phyloP scores from a whole-genome alignment of 2,329 filamentous ascomycete species.

The Penicillium sp. region DNA sequence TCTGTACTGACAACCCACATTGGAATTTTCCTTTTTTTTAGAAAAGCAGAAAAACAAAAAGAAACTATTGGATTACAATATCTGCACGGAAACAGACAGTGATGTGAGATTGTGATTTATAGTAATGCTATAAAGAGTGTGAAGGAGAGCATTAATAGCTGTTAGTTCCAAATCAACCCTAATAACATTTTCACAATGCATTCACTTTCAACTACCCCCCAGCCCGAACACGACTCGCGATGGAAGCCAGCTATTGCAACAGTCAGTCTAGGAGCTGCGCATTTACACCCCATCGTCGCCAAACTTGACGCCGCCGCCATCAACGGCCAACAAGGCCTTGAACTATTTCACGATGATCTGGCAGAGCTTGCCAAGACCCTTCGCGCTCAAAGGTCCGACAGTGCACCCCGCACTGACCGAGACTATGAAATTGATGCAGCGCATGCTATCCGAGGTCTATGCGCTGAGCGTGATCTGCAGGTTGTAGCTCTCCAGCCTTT shows the following conservation, averaged over 20 bases:
- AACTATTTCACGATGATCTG: conserved; percentile 69
- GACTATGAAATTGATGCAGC: conserved; percentile 60
- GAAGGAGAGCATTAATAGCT: neutral
- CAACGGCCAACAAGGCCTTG: conserved; percentile 58
- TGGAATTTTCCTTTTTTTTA: neutral
- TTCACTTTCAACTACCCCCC: conserved; percentile 16
- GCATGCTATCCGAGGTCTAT: conserved; percentile 52
- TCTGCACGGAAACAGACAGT: conserved; percentile 14
- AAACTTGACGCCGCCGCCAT: conserved; percentile 34
- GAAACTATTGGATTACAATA: conserved; percentile 2
- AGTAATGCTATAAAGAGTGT: neutral
- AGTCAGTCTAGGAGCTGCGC: conserved; percentile 19
- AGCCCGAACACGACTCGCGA: conserved; percentile 4
- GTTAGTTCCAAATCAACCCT: neutral
- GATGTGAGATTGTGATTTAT: neutral
- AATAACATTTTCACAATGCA: conserved; percentile 8
- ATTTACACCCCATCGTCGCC: conserved; percentile 18
- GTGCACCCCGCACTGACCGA: conserved; percentile 37
- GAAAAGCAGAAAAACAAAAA: neutral
- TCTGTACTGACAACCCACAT: neutral
- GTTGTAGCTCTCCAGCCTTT: conserved; percentile 71
- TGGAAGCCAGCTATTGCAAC: conserved; percentile 27
- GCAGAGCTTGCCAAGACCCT: conserved; percentile 57
- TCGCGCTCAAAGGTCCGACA: conserved; percentile 22
- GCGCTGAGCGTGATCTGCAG: conserved; percentile 52